A percentile compares a stretch with the other conserved stretches of the same genome.
Evolutionary conservation across 257 asterid genomes (phyloP).

Genomic region (Penstemon newberryi): DNA sequence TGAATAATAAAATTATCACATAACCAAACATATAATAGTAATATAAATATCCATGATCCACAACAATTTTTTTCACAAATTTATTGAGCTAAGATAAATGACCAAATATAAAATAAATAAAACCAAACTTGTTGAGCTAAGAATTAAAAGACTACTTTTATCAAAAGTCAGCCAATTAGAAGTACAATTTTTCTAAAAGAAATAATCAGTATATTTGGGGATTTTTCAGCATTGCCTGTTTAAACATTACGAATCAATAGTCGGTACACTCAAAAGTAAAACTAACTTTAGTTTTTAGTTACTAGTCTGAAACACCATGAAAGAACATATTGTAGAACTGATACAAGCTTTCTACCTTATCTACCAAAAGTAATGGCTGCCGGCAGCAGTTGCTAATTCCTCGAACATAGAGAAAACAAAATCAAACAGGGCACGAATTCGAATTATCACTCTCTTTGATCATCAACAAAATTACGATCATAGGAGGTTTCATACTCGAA

Average conservation of each 20-base stretch:
- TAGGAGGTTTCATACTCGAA: slow-evolving; percentile 30
- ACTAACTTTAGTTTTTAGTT: background rate
- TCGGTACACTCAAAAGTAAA: no score
- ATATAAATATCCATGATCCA: no score
- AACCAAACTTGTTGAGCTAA: no score
- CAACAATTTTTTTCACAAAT: no score
- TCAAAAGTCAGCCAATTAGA: no score
- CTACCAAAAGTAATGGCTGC: slow-evolving; percentile 15
- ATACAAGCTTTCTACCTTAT: background rate
- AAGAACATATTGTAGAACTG: background rate
- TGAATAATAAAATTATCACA: slow-evolving; percentile 9
- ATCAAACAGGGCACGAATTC: background rate
- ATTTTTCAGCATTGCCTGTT: no score
- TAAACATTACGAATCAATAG: no score
- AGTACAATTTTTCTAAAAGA: no score
- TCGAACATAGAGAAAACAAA: background rate
- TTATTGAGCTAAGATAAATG: no score
- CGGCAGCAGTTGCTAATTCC: background rate
- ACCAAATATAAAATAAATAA: no score
- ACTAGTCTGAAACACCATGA: background rate
- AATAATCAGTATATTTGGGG: no score
- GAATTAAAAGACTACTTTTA: no score
- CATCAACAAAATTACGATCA: slow-evolving; percentile 51
- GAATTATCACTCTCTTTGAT: slow-evolving; percentile 22
- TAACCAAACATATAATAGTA: background rate